Evolutionary conservation across 169 alveolate genomes (phyloP).

Genomic region (Nephromyces sp.): DNA sequence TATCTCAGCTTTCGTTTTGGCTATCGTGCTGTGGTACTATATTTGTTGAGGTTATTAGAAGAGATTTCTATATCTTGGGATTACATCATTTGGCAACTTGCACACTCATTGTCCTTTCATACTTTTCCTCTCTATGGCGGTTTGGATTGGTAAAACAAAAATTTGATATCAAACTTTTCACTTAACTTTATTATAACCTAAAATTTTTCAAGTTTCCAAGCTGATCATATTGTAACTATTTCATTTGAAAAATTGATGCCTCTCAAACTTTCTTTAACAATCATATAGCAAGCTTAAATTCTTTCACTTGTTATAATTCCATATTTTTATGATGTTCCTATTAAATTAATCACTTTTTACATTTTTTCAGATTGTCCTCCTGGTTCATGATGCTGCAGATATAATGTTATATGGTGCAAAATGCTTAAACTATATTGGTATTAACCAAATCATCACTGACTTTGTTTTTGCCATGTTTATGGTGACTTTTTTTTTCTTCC

Average conservation of each 20-base stretch:
- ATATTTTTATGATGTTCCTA: neutral
- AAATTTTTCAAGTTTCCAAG: too few species aligned
- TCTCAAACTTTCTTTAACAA: too few species aligned
- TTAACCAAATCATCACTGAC: slow-evolving; percentile 3
- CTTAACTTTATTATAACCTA: too few species aligned
- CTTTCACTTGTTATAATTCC: neutral
- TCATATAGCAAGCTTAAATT: neutral
- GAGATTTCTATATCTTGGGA: slow-evolving; percentile 8
- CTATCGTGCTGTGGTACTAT: slow-evolving; percentile 7
- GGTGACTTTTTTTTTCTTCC: neutral
- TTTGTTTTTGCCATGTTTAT: neutral
- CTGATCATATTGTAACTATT: too few species aligned
- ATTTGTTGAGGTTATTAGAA: slow-evolving; percentile 16
- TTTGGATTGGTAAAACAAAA: slow-evolving; percentile 25
- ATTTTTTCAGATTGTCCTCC: slow-evolving; percentile 1
- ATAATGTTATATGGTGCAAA: slow-evolving; percentile 23
- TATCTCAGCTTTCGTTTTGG: slow-evolving; percentile 32
- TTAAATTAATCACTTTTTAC: neutral
- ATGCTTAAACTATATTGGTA: neutral
- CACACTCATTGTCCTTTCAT: slow-evolving; percentile 12
- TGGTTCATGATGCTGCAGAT: slow-evolving; percentile 35
- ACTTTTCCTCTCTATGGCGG: slow-evolving; percentile 32
- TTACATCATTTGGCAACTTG: slow-evolving; percentile 35
- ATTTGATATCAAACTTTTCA: too few species aligned
- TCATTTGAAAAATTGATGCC: too few species aligned